Base-by-base conservation (phyloP, 2,329 filamentous ascomycete genomes). In the Colletotrichum sp. region DNA sequence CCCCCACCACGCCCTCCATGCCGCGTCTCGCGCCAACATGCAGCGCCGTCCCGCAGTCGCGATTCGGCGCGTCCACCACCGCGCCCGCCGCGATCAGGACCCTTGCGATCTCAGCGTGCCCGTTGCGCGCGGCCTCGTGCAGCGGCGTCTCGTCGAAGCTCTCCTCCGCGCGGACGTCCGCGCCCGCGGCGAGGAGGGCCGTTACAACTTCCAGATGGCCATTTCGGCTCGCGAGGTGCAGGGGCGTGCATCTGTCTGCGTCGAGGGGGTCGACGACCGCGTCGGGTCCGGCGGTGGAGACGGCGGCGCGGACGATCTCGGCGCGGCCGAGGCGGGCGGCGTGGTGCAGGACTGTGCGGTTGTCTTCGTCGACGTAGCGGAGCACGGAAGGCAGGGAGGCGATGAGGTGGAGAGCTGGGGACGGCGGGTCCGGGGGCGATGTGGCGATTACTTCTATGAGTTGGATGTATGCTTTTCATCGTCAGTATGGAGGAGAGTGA, bases 321-420 rank as follows among this genome's bases (percentile, higher is more conserved):
- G 60, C 10, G 18, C 73, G 73, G 49, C 77, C 77, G 39, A 73
- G 66, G 36, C 69, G 68, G 9, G 77, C 76, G 26, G 76, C 77
- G 67, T 78, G 77, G 63, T 78, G 77, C 1, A 78, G 72, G 8
- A 63, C 68, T 5, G 76, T 77, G 6, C 77, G 72, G 28, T 76
- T 30, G 49, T 76, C 72, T 8, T 75, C 72, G 49, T 78, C 77
- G 15, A 39, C 57, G 24, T 70, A 66, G 60, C 72, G 76, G 21
- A 78, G 70, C 12, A 78, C 77, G 36, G 76, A 76, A 9, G 77
- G 77, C 12, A 78, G 69, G 6, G 77, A 77, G n/a, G 60, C 32
- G 57, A 78, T 70, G 26, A 78, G 72, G 16, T 77, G 72, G 12
- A 70, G 76, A 16, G 77, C 72, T 6, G 76, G 59, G 1, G 76